Conservation (phyloP, 2,329 filamentous ascomycete genomes). For the Xylaria sp. region DNA sequence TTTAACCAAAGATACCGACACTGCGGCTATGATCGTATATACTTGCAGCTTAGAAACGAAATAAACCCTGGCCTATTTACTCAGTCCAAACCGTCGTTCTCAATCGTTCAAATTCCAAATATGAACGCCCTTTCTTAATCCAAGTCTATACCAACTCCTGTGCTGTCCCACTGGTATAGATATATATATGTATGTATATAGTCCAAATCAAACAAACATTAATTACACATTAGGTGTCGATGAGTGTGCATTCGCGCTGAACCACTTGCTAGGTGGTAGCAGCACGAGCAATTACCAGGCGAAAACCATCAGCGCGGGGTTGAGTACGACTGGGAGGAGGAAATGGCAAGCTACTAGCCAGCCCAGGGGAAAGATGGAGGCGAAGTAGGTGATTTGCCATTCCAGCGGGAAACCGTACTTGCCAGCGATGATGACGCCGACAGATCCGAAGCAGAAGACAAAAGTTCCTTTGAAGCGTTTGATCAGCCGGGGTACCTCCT, state of each 20-base stretch:
- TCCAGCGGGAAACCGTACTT: conserved; percentile 46
- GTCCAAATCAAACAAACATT: conserved; percentile 11
- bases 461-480: conserved; percentile 51
- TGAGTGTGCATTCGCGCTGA: not conserved
- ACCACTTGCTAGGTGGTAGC: not conserved
- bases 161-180: conserved; percentile 27
- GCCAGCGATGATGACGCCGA: conserved; percentile 48
- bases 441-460: conserved; percentile 44
- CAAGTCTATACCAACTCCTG: conserved; percentile 34
- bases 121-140: conserved; percentile 24
- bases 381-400: conserved; percentile 68
- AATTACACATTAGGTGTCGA: conserved; percentile 34
- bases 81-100: conserved; percentile 21
- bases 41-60: conserved; percentile 6
- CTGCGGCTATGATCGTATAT: not conserved
- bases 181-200: conserved; percentile 21
- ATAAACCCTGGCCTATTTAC: conserved; percentile 12
- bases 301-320: conserved; percentile 73
- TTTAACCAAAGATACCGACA: conserved; percentile 10
- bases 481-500: conserved; percentile 49
- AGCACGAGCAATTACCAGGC: conserved; percentile 58
- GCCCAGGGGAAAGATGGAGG: conserved; percentile 68
- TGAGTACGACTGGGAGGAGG: conserved; percentile 68
- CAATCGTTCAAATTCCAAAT: conserved; percentile 3
- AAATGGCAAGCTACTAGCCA: conserved; percentile 66